Evolutionary conservation across 371 early-diverging fungal species (phyloP).

Genomic region (Massospora cicadina): DNA sequence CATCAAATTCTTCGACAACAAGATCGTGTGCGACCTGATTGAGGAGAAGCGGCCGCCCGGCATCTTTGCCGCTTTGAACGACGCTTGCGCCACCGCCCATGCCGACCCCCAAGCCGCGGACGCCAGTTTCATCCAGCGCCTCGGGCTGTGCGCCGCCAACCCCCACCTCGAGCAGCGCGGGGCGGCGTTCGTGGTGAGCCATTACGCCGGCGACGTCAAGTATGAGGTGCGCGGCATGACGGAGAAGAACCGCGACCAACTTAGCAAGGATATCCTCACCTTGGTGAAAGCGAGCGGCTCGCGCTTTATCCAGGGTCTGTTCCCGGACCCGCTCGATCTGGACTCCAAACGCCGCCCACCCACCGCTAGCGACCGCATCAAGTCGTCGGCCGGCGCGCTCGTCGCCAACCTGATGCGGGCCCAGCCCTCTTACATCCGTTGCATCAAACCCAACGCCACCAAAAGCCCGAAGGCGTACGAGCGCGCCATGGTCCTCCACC

Average conservation of each 20-base stretch:
- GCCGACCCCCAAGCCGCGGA: slow-evolving; percentile 81
- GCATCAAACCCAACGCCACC: slow-evolving; percentile 95
- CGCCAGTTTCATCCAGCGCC: slow-evolving; percentile 62
- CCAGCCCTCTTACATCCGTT: slow-evolving; percentile 95
- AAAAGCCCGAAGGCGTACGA: slow-evolving; percentile 83
- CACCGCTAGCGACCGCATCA: slow-evolving; percentile 66
- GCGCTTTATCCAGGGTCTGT: slow-evolving; percentile 41
- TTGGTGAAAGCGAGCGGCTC: slow-evolving; percentile 54
- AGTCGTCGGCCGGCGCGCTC: slow-evolving; percentile 31
- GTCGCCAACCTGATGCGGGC: slow-evolving; percentile 87
- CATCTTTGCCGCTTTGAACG: slow-evolving; percentile 85
- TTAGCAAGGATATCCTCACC: slow-evolving; percentile 73
- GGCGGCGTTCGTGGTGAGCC: slow-evolving; percentile 65
- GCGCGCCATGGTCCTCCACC: slow-evolving; percentile 79
- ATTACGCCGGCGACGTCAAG: slow-evolving; percentile 91
- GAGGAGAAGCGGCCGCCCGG: slow-evolving; percentile 90
- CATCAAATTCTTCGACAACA: slow-evolving; percentile 98
- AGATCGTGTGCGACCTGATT: slow-evolving; percentile 91
- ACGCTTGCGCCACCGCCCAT: slow-evolving; percentile 82
- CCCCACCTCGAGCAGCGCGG: slow-evolving; percentile 67
- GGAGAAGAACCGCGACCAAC: slow-evolving; percentile 95
- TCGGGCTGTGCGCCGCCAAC: slow-evolving; percentile 44
- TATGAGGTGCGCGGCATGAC: slow-evolving; percentile 94
- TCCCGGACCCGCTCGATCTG: slow-evolving; percentile 76
- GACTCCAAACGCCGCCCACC: slow-evolving; percentile 78